phyloP scores from a whole-genome alignment of 169 alveolate species.

The Perkinsus chesapeaki region DNA sequence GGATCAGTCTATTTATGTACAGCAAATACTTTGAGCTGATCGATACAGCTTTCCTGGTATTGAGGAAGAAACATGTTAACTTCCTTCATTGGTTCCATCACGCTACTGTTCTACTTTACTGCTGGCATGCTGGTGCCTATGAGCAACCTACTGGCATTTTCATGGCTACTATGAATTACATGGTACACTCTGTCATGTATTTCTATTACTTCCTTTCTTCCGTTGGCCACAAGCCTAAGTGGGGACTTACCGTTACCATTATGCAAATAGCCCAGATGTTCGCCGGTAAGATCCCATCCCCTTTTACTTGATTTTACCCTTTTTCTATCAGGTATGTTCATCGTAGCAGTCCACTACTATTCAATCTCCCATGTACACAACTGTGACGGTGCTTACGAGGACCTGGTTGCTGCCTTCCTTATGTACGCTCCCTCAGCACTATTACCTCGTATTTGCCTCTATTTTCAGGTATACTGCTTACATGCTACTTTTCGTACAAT shows the following conservation, averaged over 20 bases:
- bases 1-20: slow-evolving; percentile 55
- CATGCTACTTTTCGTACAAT: background rate
- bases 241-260: slow-evolving; percentile 58
- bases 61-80: slow-evolving; percentile 48
- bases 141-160: slow-evolving; percentile 66
- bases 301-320: slow-evolving; percentile 25
- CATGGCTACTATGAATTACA: slow-evolving; percentile 58
- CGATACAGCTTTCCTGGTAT: slow-evolving; percentile 60
- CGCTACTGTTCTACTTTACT: slow-evolving; percentile 64
- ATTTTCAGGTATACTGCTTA: background rate
- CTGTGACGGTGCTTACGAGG: background rate
- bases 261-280: slow-evolving; percentile 62
- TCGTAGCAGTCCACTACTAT: slow-evolving; percentile 16
- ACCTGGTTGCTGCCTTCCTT: background rate
- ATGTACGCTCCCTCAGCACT: background rate
- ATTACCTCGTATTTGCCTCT: background rate
- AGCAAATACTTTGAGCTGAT: slow-evolving; percentile 65
- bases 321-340: slow-evolving; percentile 17
- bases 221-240: slow-evolving; percentile 38
- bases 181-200: slow-evolving; percentile 70
- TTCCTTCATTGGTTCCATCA: slow-evolving; percentile 75
- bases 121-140: slow-evolving; percentile 64
- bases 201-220: slow-evolving; percentile 59
- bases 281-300: slow-evolving; percentile 39
- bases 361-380: background rate